These are phyloP conservation scores for Cryphonectria radicalis DNA, from an alignment of 2,329 filamentous ascomycete genomes.

Conservation along the genomic window DNA sequence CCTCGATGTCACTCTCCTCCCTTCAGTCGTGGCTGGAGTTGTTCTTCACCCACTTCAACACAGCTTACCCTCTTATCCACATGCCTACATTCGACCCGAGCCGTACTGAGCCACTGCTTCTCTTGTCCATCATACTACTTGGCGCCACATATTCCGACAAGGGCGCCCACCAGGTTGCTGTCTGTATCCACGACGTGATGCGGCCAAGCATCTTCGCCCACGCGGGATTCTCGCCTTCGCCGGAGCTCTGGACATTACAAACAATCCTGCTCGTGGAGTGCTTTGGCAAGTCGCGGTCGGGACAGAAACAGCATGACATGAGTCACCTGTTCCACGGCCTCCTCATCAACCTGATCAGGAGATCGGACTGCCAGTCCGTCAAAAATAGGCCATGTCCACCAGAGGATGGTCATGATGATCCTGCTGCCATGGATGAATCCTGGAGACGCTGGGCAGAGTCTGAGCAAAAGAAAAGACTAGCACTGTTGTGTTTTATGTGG, in stretches of 20 bases:
- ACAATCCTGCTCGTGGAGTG: conserved; percentile 66
- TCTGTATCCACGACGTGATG: conserved; percentile 65
- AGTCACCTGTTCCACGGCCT: conserved; percentile 57
- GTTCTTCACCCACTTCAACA: conserved; percentile 65
- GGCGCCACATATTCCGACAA: conserved; percentile 65
- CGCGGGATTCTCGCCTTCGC: conserved; percentile 59
- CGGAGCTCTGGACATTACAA: conserved; percentile 64
- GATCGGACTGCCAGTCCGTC: conserved; percentile 43
- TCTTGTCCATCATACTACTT: conserved; percentile 60
- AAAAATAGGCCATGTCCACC: conserved; percentile 33
- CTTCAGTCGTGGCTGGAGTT: conserved; percentile 62
- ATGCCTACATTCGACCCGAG: conserved; percentile 59
- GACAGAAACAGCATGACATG: conserved; percentile 67
- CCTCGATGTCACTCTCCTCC: conserved; percentile 52
- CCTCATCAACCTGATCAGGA: conserved; percentile 44
- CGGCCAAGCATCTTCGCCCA: conserved; percentile 63
- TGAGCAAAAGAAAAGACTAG: conserved; percentile 64
- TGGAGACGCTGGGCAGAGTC: conserved; percentile 59
- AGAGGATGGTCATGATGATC: neutral
- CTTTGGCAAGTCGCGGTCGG: conserved; percentile 66
- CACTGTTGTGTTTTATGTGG: conserved; percentile 68
- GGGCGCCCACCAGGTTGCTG: conserved; percentile 61
- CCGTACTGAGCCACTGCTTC: conserved; percentile 53
- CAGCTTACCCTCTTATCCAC: conserved; percentile 63
- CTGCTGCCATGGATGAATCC: conserved; percentile 42